Conservation (phyloP, 2,329 filamentous ascomycete genomes). For the Colletotrichum sp. region DNA sequence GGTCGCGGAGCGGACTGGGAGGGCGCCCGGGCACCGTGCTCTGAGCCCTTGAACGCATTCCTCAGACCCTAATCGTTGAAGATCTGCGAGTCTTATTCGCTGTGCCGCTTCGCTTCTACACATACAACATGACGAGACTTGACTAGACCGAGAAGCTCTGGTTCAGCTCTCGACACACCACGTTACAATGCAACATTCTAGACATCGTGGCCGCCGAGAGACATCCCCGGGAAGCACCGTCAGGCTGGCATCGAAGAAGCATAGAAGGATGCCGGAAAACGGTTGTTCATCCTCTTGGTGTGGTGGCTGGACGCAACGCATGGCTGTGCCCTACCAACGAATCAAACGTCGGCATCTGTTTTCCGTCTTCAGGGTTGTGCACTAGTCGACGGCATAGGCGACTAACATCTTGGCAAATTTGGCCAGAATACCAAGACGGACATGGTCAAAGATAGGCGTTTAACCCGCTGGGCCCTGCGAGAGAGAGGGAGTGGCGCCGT, state of each 20-base stretch:
- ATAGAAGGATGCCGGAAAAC: not conserved
- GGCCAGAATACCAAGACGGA: not conserved
- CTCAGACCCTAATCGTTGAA: not conserved
- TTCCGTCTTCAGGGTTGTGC: not conserved
- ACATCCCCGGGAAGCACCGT: not conserved
- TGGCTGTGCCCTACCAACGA: not conserved
- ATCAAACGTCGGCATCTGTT: not conserved
- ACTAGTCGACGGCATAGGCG: not conserved
- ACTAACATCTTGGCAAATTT: not conserved
- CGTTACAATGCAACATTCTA: not conserved
- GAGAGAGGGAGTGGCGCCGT: not conserved
- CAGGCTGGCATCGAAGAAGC: not conserved
- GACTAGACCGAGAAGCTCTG: not conserved
- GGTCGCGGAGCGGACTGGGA: not conserved
- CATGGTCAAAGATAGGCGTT: not conserved
- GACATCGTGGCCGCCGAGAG: not conserved
- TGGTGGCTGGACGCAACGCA: not conserved
- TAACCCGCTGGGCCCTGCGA: not conserved
- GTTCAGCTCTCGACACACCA: not conserved
- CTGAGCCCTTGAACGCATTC: not conserved
- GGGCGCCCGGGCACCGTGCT: not conserved
- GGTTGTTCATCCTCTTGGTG: not conserved
- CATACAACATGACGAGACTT: not conserved
- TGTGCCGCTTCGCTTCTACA: not conserved
- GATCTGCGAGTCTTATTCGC: not conserved